Percentiles rank a stretch among this genome's conserved stretches.
Conservation (phyloP, 192 early-diverging fungal species). For the Coemansia sp. region DNA sequence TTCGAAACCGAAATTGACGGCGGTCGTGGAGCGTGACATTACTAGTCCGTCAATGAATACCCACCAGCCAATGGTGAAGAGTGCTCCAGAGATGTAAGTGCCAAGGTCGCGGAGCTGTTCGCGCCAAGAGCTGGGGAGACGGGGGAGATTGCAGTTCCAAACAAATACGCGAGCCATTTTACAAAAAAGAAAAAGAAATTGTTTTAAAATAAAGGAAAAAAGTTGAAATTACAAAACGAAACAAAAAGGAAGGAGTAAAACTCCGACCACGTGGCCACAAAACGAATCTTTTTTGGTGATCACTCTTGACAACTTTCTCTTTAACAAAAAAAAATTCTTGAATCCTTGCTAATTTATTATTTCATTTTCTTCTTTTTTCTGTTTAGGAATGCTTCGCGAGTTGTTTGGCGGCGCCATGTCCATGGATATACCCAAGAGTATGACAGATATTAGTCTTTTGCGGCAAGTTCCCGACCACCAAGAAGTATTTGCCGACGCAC, state of each 20-base stretch:
- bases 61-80: conserved; percentile 61
- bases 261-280: conserved; percentile 4
- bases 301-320: not conserved
- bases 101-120: conserved; percentile 53
- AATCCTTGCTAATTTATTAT: not conserved
- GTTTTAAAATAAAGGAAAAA: not conserved
- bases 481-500: conserved; percentile 81
- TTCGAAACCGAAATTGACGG: conserved; percentile 51
- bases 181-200: not conserved
- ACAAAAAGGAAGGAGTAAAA: conserved; percentile 1
- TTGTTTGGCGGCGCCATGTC: conserved; percentile 77
- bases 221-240: not conserved
- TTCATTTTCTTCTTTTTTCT: not conserved
- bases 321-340: not conserved
- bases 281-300: not conserved
- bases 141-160: conserved; percentile 54
- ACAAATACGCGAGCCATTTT: conserved; percentile 52
- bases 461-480: conserved; percentile 89
- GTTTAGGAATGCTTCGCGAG: conserved; percentile 17
- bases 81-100: conserved; percentile 51
- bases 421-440: conserved; percentile 60
- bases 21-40: conserved; percentile 27
- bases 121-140: conserved; percentile 40
- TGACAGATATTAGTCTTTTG: conserved; percentile 71
- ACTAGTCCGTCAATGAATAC: conserved; percentile 60